phyloP scores from a whole-genome alignment of 306 rosid genomes.

The Geum urbanum region DNA sequence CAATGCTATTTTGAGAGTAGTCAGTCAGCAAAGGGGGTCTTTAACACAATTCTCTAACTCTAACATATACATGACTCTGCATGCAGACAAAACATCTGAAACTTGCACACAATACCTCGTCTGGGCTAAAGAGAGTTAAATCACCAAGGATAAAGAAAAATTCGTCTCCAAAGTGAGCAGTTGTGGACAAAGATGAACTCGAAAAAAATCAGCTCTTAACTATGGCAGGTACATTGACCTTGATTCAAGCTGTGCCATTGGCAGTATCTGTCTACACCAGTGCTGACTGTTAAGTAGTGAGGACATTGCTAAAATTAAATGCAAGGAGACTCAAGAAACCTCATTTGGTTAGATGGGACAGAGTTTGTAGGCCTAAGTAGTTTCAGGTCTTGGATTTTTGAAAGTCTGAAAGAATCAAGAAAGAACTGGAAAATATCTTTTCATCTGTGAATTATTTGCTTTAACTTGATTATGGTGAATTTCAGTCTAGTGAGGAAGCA shows the following conservation, averaged over 20 bases:
- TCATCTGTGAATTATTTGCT: background rate
- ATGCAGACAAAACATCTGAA: background rate
- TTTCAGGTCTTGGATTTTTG: background rate
- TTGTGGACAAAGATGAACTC: background rate
- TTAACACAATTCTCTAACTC: background rate
- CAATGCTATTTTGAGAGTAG: slow-evolving; percentile 7
- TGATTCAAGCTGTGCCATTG: background rate
- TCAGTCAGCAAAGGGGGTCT: background rate
- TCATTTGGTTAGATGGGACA: background rate
- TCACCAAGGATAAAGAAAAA: background rate
- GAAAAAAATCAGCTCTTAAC: background rate
- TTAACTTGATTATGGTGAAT: too few species aligned
- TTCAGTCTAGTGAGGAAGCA: too few species aligned
- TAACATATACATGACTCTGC: background rate
- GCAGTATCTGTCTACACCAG: background rate
- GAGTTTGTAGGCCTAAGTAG: background rate
- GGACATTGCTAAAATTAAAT: background rate
- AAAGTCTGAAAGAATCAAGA: background rate
- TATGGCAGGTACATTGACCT: background rate
- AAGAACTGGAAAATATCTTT: background rate
- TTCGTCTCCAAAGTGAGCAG: background rate
- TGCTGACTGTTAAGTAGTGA: background rate
- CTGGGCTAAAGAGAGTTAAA: background rate
- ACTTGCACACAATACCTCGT: background rate
- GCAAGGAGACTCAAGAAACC: background rate